Conservation (phyloP, 257 asterid genomes). For the Knoxia roxburghii region DNA sequence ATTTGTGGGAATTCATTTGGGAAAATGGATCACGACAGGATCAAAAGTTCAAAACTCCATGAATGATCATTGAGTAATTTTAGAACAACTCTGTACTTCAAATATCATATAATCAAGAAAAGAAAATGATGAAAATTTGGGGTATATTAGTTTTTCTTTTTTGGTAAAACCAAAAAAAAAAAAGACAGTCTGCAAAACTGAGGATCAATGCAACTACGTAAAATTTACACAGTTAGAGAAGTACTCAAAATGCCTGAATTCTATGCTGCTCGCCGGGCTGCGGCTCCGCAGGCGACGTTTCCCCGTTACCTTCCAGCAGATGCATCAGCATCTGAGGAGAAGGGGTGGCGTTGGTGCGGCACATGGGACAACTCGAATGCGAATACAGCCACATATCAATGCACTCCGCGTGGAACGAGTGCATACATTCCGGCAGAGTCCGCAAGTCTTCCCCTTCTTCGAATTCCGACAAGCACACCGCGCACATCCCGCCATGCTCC, state of each 20-base stretch:
- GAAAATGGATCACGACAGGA: no score
- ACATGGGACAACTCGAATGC: slow-evolving; percentile 32
- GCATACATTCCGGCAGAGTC: slow-evolving; percentile 32
- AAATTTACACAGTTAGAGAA: background rate
- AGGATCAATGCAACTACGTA: background rate
- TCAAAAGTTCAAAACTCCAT: no score
- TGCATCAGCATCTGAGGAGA: slow-evolving; percentile 23
- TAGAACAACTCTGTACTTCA: no score
- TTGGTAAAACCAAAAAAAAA: background rate
- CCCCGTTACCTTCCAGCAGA: slow-evolving; percentile 7
- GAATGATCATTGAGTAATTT: no score
- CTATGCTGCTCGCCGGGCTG: background rate
- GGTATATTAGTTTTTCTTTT: no score
- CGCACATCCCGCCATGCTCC: slow-evolving; percentile 16
- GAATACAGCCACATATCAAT: slow-evolving; percentile 36
- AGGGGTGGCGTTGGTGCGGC: slow-evolving; percentile 28
- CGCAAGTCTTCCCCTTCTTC: slow-evolving; percentile 32
- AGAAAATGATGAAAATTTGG: no score
- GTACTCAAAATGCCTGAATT: background rate
- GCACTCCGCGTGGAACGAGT: slow-evolving; percentile 25
- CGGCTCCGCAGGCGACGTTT: background rate
- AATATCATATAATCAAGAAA: no score
- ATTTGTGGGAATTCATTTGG: no score
- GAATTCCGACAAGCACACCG: slow-evolving; percentile 28
- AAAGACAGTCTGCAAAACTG: background rate